Percentiles rank a stretch among this genome's conserved stretches.
Conservation (phyloP, 495 filamentous ascomycete genomes). For the Aspergillus nanangensis region DNA sequence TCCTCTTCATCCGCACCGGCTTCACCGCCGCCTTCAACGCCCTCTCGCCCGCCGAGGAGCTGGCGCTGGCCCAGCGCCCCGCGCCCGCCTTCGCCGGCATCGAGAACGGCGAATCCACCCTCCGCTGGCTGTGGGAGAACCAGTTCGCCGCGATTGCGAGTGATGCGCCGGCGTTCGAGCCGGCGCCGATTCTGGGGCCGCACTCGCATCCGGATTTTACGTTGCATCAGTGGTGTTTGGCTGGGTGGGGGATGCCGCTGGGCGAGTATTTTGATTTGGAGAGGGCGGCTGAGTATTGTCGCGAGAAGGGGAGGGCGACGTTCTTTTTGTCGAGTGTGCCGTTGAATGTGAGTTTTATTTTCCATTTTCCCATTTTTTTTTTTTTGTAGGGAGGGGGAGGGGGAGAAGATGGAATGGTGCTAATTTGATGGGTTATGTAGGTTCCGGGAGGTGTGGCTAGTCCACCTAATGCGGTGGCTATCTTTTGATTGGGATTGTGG, state of each 20-base stretch:
- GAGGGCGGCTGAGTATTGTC: slow-evolving; percentile 39
- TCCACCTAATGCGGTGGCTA: slow-evolving; percentile 47
- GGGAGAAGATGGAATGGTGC: not conserved
- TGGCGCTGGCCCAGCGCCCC: slow-evolving; percentile 21
- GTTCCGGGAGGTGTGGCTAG: slow-evolving; percentile 51
- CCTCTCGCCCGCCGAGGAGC: slow-evolving; percentile 24
- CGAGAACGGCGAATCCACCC: slow-evolving; percentile 33
- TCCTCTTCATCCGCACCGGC: slow-evolving; percentile 52
- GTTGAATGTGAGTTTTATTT: slow-evolving; percentile 37
- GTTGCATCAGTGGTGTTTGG: slow-evolving; percentile 51
- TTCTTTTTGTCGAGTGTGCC: slow-evolving; percentile 56
- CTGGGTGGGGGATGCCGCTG: slow-evolving; percentile 54
- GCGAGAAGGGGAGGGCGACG: slow-evolving; percentile 33
- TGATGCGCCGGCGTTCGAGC: slow-evolving; percentile 46
- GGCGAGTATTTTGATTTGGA: slow-evolving; percentile 59
- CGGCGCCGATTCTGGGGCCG: slow-evolving; percentile 7
- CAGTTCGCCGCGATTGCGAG: slow-evolving; percentile 49
- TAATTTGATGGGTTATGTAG: slow-evolving; percentile 9
- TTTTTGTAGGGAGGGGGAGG: not conserved
- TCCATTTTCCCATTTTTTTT: slow-evolving; percentile 2
- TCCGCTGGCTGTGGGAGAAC: slow-evolving; percentile 47
- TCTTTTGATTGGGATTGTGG: slow-evolving; percentile 26
- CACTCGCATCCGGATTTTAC: slow-evolving; percentile 10
- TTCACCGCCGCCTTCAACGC: slow-evolving; percentile 39
- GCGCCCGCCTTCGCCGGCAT: slow-evolving; percentile 39